phyloP scores from a whole-genome alignment of 1,284 basidiomycete genomes.

The Cutaneotrichosporon sp. region DNA sequence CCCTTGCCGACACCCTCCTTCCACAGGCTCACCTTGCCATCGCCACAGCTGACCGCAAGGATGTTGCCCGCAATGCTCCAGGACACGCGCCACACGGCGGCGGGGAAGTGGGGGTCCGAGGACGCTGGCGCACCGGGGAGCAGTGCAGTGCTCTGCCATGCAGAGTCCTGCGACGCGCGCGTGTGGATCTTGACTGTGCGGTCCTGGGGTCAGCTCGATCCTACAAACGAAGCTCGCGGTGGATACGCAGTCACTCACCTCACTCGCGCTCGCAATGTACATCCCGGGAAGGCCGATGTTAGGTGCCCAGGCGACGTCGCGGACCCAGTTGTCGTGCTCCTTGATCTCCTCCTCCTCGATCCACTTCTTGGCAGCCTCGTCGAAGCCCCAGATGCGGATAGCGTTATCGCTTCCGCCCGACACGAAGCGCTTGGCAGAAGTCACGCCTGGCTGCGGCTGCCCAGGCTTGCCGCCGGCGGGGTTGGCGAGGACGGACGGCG shows the following conservation, averaged over 20 bases:
- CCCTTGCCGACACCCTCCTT: conserved; percentile 95
- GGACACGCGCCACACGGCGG: conserved; percentile 94
- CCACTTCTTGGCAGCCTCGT: conserved; percentile 63
- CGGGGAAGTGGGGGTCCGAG: conserved; percentile 74
- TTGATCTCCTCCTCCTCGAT: conserved; percentile 81
- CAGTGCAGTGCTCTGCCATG: conserved; percentile 83
- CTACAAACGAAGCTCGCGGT: too few relatives aligned
- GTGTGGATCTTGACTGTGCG: conserved; percentile 94
- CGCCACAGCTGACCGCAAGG: conserved; percentile 93
- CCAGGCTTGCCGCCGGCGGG: conserved; percentile 18
- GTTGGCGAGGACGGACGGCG: conserved; percentile 70
- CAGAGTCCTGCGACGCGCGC: conserved; percentile 70
- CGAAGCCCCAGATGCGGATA: conserved; percentile 87
- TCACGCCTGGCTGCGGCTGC: conserved; percentile 17
- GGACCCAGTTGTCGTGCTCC: conserved; percentile 94
- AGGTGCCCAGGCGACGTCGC: conserved; percentile 96
- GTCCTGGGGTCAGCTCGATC: conserved; percentile 58
- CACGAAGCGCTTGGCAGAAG: conserved; percentile 73
- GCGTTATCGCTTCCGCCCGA: conserved; percentile 95
- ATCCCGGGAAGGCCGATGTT: conserved; percentile 91
- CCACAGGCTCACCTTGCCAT: conserved; percentile 97
- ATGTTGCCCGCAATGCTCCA: conserved; percentile 97
- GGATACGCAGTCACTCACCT: conserved; percentile 57
- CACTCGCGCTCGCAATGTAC: conserved; percentile 93
- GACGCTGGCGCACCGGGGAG: conserved; percentile 63